These are phyloP conservation scores for Bipolaris gigantea DNA, from an alignment of 2,329 filamentous ascomycete species.

Conservation along the genomic window DNA sequence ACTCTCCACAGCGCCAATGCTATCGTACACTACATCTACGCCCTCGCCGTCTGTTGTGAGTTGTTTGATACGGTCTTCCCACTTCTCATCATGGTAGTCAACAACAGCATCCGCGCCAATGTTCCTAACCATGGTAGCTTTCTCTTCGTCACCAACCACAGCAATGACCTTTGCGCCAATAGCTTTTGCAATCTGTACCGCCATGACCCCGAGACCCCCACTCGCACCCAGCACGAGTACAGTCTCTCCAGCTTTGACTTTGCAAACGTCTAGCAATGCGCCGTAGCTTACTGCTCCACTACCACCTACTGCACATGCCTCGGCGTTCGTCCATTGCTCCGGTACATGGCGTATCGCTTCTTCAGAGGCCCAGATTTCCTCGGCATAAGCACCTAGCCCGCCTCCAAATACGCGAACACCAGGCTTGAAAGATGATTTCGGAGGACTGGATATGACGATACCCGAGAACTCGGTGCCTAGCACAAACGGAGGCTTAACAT, in stretches of 20 bases:
- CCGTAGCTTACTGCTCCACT: slow-evolving; percentile 60
- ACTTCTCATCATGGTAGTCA: slow-evolving; percentile 48
- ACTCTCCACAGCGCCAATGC: slow-evolving; percentile 59
- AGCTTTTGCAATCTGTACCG: slow-evolving; percentile 58
- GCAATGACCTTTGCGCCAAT: slow-evolving; percentile 58
- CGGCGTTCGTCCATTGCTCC: slow-evolving; percentile 48
- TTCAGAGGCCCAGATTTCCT: slow-evolving; percentile 52
- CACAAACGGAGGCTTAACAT: slow-evolving; percentile 60
- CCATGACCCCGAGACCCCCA: slow-evolving; percentile 59
- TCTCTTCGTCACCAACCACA: slow-evolving; percentile 53
- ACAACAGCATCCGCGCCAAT: slow-evolving; percentile 51
- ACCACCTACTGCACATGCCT: slow-evolving; percentile 58
- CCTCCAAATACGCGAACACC: slow-evolving; percentile 61
- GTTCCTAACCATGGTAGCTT: slow-evolving; percentile 47
- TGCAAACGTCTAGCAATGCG: slow-evolving; percentile 49
- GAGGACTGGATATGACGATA: slow-evolving; percentile 49
- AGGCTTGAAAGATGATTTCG: slow-evolving; percentile 39
- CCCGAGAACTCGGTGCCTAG: slow-evolving; percentile 65
- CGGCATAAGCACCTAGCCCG: slow-evolving; percentile 56
- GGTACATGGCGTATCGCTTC: slow-evolving; percentile 52
- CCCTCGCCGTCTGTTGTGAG: slow-evolving; percentile 53
- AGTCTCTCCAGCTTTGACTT: slow-evolving; percentile 51
- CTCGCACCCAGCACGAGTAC: slow-evolving; percentile 60
- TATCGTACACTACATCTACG: slow-evolving; percentile 61
- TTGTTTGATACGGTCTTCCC: slow-evolving; percentile 56